phyloP scores from a whole-genome alignment of 805 yeast species.

The Wickerhamiella azyma region DNA sequence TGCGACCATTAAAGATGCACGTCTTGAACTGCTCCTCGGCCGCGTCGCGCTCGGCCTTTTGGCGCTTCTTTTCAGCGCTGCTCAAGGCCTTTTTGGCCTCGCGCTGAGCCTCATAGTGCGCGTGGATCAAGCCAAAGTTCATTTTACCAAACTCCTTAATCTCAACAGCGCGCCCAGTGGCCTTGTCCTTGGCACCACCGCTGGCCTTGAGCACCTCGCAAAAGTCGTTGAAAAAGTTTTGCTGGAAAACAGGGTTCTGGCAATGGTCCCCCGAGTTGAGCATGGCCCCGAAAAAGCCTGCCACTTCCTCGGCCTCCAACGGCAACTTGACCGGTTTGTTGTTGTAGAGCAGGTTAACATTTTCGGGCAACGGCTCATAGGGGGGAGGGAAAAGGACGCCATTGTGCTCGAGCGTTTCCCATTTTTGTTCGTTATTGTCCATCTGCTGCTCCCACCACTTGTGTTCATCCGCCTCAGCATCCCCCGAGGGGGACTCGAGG shows the following conservation, averaged over 20 bases:
- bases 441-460: slow-evolving; percentile 68
- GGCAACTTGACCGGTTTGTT: slow-evolving; percentile 67
- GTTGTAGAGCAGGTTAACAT: slow-evolving; percentile 62
- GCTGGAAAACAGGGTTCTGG: slow-evolving; percentile 69
- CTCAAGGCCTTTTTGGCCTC: slow-evolving; percentile 59
- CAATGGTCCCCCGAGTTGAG: slow-evolving; percentile 64
- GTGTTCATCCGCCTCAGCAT: not conserved
- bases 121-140: slow-evolving; percentile 65
- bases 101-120: slow-evolving; percentile 52
- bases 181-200: slow-evolving; percentile 42
- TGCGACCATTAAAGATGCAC: slow-evolving; percentile 74
- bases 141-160: slow-evolving; percentile 50
- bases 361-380: slow-evolving; percentile 71
- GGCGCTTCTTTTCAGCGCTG: slow-evolving; percentile 57
- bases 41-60: slow-evolving; percentile 60
- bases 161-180: slow-evolving; percentile 26
- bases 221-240: slow-evolving; percentile 78
- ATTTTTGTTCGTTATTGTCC: slow-evolving; percentile 60
- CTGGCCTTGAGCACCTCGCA: slow-evolving; percentile 47
- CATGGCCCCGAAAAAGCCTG: slow-evolving; percentile 87
- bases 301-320: slow-evolving; percentile 83
- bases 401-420: slow-evolving; percentile 76
- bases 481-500: slow-evolving; percentile 3
- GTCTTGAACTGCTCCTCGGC: slow-evolving; percentile 69
- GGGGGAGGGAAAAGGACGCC: slow-evolving; percentile 93